A percentile compares a stretch with the other conserved stretches of the same genome.
These are phyloP conservation scores for Extremus antarcticus DNA, from an alignment of 495 filamentous ascomycete genomes.

Conservation along the genomic window DNA sequence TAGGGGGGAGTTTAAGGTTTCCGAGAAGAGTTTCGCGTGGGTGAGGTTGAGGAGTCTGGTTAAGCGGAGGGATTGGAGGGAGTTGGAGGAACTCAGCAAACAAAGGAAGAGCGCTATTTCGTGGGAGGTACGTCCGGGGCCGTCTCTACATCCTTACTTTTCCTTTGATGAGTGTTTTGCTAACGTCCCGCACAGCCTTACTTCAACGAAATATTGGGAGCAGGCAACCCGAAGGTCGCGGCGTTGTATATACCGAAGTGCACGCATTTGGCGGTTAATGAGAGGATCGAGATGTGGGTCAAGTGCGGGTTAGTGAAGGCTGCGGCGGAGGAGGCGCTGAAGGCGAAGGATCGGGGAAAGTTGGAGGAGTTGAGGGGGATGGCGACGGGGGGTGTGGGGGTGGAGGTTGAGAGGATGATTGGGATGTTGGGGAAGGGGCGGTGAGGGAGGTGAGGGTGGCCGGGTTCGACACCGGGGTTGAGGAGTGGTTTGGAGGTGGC, in stretches of 20 bases:
- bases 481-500: not conserved
- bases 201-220: slow-evolving; percentile 76
- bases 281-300: slow-evolving; percentile 84
- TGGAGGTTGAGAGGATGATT: slow-evolving; percentile 54
- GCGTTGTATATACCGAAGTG: slow-evolving; percentile 82
- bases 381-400: slow-evolving; percentile 43
- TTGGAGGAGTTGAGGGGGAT: slow-evolving; percentile 48
- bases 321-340: slow-evolving; percentile 85
- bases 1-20: slow-evolving; percentile 82
- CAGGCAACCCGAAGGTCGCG: slow-evolving; percentile 83
- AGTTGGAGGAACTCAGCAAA: slow-evolving; percentile 73
- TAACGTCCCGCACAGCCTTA: slow-evolving; percentile 69
- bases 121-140: slow-evolving; percentile 61
- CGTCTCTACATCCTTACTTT: slow-evolving; percentile 6
- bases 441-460: not conserved
- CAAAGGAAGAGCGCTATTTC: slow-evolving; percentile 79
- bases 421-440: slow-evolving; percentile 32
- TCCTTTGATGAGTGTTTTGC: no score
- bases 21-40: slow-evolving; percentile 87
- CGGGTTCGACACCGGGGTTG: no score
- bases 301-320: slow-evolving; percentile 86
- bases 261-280: slow-evolving; percentile 46
- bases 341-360: slow-evolving; percentile 62
- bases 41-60: slow-evolving; percentile 80
- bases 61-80: slow-evolving; percentile 77